These are phyloP conservation scores for Coniosporium tulheliwenetii DNA, from an alignment of 2,329 filamentous ascomycete species.

Conservation along the genomic window DNA sequence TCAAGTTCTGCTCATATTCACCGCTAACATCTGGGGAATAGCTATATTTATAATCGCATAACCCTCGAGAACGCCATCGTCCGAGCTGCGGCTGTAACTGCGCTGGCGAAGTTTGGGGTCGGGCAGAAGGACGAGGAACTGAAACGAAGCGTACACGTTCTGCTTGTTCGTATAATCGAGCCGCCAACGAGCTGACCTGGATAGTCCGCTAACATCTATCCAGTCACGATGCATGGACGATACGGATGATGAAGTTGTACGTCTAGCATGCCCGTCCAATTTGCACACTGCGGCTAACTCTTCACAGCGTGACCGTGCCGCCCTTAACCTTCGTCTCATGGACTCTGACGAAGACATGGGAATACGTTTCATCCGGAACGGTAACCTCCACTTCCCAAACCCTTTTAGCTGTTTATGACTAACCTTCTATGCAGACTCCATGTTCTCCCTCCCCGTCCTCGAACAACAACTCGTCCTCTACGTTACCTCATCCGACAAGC, in stretches of 20 bases:
- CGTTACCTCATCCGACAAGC: constrained; percentile 80
- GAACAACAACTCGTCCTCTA: constrained; percentile 98
- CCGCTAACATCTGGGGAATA: too few relatives aligned
- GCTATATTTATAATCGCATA: constrained; percentile 95
- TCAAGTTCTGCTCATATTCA: too few relatives aligned
- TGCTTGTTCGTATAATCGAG: constrained; percentile 34
- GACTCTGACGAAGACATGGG: constrained; percentile 79
- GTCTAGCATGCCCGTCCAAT: too few relatives aligned
- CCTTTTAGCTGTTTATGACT: constrained; percentile 6
- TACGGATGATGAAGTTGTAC: constrained; percentile 76
- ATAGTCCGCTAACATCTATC: too few relatives aligned
- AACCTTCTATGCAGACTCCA: constrained; percentile 48
- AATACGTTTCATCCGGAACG: constrained; percentile 80
- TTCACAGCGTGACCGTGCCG: constrained; percentile 61
- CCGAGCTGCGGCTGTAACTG: constrained; percentile 85
- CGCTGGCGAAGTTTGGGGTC: constrained; percentile 91
- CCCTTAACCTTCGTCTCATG: constrained; percentile 85
- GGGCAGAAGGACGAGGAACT: constrained; percentile 93
- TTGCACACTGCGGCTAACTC: too few relatives aligned
- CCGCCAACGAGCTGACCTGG: too few relatives aligned
- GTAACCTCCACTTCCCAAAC: constrained; percentile 28
- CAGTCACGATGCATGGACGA: constrained; percentile 80
- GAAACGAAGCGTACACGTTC: constrained; percentile 84
- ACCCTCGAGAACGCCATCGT: constrained; percentile 96
- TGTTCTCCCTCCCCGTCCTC: constrained; percentile 87